Evolutionary conservation across 495 filamentous ascomycete species (phyloP), one percentile per base, ranked within the genome.

Genomic region (Penicillium arizonense): DNA sequence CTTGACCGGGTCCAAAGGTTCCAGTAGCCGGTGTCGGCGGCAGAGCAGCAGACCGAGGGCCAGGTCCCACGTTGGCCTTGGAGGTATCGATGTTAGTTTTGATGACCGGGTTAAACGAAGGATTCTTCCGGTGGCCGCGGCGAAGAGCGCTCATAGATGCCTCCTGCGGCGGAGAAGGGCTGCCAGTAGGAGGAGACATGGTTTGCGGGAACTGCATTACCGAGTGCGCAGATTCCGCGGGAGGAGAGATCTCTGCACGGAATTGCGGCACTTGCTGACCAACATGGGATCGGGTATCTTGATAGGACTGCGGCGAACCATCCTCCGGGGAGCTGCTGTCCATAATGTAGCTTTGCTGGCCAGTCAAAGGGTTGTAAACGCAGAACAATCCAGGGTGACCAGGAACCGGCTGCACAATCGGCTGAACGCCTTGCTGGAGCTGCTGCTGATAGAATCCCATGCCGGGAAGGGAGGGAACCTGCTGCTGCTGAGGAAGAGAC

Each of bases 1-100:
- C 84, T 64, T 97, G 92, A 36, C 94, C 94, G 42, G 95, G 94
- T 23, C 91, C 95, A 64, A 97, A 97, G 8, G 91, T 90, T 46
- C 87, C 90, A 41, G 86, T 89, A 65, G 85, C 76, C 2, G 95
- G 94, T 24, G 93, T 93, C 50, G 82, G 74, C 4, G 94, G 90
- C 59, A 95, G 81, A 32, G 80, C 82, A 44, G 85, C 81, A 44
- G 90, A 90, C 70, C 87, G 92, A 32, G 90, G 90, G 3, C 87
- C 86, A 16, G 82, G 72, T 16, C 57, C 53, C 26, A 64, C 47
- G 69, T 85, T 88, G 8, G 74, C 69, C 28, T 83, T 82, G 45
- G 81, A 68, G n/a, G 81, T 79, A 37, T 81, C 79, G 50, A 85
- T 74, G 33, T 73, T 82, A 18, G 74, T 70, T 63, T 81, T 86